Conservation (phyloP, 2,329 filamentous ascomycete species). For the Cryphonectria radicalis region DNA sequence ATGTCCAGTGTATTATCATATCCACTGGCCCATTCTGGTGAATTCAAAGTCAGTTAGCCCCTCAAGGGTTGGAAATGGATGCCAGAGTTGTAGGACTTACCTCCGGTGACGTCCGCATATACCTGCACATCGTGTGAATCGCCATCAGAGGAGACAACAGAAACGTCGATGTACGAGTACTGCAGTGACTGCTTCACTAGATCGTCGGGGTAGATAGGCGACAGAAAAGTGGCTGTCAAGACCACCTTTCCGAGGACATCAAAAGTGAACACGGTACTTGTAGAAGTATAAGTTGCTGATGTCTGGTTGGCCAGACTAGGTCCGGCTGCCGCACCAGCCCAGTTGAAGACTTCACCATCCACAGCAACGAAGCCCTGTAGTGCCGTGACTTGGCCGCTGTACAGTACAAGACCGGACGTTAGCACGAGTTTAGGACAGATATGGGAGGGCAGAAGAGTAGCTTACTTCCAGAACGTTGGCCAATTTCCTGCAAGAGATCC, state of each 20-base stretch:
- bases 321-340: slow-evolving; percentile 65
- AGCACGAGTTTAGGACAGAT: neutral
- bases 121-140: slow-evolving; percentile 66
- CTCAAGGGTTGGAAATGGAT: neutral
- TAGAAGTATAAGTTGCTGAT: slow-evolving; percentile 72
- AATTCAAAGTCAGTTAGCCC: slow-evolving; percentile 22
- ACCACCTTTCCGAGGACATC: slow-evolving; percentile 63
- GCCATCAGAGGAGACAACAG: slow-evolving; percentile 66
- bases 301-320: slow-evolving; percentile 61
- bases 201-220: slow-evolving; percentile 70
- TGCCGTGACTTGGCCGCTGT: slow-evolving; percentile 58
- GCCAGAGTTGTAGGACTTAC: slow-evolving; percentile 43
- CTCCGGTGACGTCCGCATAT: slow-evolving; percentile 74
- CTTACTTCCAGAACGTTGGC: slow-evolving; percentile 71
- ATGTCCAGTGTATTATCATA: slow-evolving; percentile 58
- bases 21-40: slow-evolving; percentile 71
- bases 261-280: slow-evolving; percentile 71
- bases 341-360: slow-evolving; percentile 66
- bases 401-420: slow-evolving; percentile 29
- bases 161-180: slow-evolving; percentile 72
- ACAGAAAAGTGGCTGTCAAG: slow-evolving; percentile 72
- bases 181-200: slow-evolving; percentile 68
- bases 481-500: slow-evolving; percentile 71
- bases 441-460: slow-evolving; percentile 28
- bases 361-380: slow-evolving; percentile 74